Percentiles rank a stretch among this genome's conserved stretches.
Conservation (phyloP, 2,329 filamentous ascomycete genomes). For the Ophiocordyceps sinensis region DNA sequence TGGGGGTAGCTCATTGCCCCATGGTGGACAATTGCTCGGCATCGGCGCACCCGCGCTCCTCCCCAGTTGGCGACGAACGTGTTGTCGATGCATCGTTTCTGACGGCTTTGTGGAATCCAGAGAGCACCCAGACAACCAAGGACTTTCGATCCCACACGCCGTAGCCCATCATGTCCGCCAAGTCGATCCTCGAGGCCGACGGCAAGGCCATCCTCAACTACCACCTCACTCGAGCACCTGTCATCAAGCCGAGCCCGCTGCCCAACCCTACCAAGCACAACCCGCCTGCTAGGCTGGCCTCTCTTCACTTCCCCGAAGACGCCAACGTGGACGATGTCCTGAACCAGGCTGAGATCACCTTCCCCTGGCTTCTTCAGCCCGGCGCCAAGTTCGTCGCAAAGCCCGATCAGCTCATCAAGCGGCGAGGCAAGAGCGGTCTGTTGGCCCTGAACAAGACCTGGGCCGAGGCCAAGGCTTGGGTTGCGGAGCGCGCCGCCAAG, state of each 20-base stretch:
- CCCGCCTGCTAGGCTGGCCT: conserved; percentile 76
- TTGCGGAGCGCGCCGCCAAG: conserved; percentile 85
- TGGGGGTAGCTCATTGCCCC: too few relatives aligned
- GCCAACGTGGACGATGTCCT: conserved; percentile 70
- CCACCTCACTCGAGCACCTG: conserved; percentile 91
- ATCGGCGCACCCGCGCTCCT: background rate
- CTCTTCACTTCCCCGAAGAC: conserved; percentile 85
- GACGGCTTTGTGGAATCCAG: background rate
- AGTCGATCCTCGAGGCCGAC: conserved; percentile 96
- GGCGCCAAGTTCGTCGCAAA: conserved; percentile 94
- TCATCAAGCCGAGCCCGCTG: conserved; percentile 96
- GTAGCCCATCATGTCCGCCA: conserved; percentile 41
- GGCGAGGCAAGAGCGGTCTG: conserved; percentile 96
- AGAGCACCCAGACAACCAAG: background rate
- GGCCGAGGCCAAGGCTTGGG: conserved; percentile 86
- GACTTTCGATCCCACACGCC: background rate
- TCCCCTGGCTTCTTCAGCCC: conserved; percentile 79
- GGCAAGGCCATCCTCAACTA: conserved; percentile 99
- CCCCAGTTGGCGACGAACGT: background rate
- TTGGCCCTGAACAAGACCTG: conserved; percentile 95
- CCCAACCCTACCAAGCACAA: conserved; percentile 78
- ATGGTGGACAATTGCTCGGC: too few relatives aligned
- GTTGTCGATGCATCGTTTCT: background rate
- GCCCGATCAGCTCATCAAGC: conserved; percentile 99
- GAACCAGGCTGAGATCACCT: conserved; percentile 89